phyloP scores from a whole-genome alignment of 2,329 filamentous ascomycete species.

The Neofusicoccum sp. region DNA sequence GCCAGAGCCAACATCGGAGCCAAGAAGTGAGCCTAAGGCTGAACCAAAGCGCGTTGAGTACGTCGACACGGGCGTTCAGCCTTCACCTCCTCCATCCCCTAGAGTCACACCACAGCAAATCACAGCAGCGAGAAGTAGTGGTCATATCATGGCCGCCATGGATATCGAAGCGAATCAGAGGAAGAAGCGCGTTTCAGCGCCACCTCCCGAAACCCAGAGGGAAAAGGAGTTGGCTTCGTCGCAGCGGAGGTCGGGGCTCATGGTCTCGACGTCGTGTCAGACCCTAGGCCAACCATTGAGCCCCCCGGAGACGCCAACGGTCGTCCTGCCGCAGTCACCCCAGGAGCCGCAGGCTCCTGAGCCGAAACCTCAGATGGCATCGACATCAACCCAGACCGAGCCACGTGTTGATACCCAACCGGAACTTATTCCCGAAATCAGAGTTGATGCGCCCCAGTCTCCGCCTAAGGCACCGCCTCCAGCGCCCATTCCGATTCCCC shows the following conservation, averaged over 20 bases:
- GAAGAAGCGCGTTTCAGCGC: conserved; percentile 61
- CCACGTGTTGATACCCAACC: conserved; percentile 27
- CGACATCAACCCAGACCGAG: conserved; percentile 62
- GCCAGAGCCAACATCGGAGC: not conserved
- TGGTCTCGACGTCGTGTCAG: conserved; percentile 66
- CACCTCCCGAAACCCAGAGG: conserved; percentile 14
- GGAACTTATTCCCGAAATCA: conserved; percentile 23
- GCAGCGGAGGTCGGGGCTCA: conserved; percentile 34
- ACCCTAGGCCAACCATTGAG: conserved; percentile 62
- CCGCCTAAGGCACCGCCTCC: conserved; percentile 34
- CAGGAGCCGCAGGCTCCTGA: conserved; percentile 38
- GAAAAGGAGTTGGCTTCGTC: conserved; percentile 16
- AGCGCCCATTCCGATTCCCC: conserved; percentile 62
- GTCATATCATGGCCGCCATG: conserved; percentile 17
- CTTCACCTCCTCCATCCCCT: conserved; percentile 78
- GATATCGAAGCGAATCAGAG: conserved; percentile 72
- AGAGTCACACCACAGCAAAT: conserved; percentile 33
- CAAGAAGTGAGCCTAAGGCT: conserved; percentile 8
- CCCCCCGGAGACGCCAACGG: conserved; percentile 62
- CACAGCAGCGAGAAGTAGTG: conserved; percentile 25
- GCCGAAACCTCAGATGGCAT: conserved; percentile 47
- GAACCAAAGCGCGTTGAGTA: conserved; percentile 51
- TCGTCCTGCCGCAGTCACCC: conserved; percentile 44
- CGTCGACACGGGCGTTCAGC: conserved; percentile 76
- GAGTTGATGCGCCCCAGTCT: conserved; percentile 26